A percentile compares a stretch with the other conserved stretches of the same genome.
Evolutionary conservation across 202 grass and related monocot genomes (phyloP).

Genomic region (Hordeum pubiflorum): DNA sequence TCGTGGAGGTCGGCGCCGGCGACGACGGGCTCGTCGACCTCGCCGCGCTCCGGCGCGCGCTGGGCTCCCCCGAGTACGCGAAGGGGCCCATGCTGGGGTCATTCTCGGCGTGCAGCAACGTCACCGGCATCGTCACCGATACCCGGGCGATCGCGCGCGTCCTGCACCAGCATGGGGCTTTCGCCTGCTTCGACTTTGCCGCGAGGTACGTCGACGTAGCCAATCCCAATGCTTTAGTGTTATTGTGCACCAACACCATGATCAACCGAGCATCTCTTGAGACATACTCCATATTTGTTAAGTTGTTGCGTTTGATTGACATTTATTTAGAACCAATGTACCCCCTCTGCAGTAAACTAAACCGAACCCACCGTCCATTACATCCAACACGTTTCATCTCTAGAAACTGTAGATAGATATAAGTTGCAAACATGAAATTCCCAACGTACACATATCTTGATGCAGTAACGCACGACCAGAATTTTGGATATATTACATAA

Average conservation of each 20-base stretch:
- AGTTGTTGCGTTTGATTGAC: not conserved
- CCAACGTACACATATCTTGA: not conserved
- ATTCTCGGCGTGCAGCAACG: conserved; percentile 86
- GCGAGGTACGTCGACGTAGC: conserved; percentile 30
- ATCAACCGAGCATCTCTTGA: not conserved
- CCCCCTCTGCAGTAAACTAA: no score
- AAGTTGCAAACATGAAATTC: not conserved
- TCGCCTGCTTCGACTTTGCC: conserved; percentile 83
- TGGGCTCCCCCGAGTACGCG: conserved; percentile 19
- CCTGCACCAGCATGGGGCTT: conserved; percentile 63
- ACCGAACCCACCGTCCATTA: not conserved
- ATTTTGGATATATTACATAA: not conserved
- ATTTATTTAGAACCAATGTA: not conserved
- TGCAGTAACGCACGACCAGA: not conserved
- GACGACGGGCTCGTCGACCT: conserved; percentile 46
- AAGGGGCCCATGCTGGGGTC: conserved; percentile 54
- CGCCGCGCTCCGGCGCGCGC: conserved; percentile 1
- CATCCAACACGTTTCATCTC: not conserved
- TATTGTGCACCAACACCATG: not conserved
- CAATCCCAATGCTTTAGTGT: not conserved
- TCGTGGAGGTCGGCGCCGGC: conserved; percentile 54
- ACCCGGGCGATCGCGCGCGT: conserved; percentile 41
- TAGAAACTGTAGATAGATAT: not conserved
- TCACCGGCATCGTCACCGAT: conserved; percentile 45
- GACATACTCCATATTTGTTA: not conserved